Evolutionary conservation across 2,329 filamentous ascomycete genomes (phyloP).

Genomic region (Leptoxyphium fumago): DNA sequence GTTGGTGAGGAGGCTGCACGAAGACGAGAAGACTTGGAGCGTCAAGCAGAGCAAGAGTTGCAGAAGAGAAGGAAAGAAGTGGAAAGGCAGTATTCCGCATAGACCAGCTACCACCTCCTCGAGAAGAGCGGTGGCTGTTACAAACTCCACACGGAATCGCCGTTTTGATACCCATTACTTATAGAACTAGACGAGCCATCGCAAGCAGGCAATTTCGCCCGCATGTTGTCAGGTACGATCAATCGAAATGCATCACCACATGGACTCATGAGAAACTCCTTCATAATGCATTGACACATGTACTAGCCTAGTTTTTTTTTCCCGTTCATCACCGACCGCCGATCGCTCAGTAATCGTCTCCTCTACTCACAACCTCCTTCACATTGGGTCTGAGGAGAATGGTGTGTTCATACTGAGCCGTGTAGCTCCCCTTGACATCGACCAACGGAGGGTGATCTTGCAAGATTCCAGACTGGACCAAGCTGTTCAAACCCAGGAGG

Average conservation of each 20-base stretch:
- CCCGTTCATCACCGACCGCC: background rate
- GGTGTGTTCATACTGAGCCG: conserved; percentile 49
- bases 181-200: too few species aligned
- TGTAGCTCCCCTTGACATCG: conserved; percentile 46
- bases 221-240: too few species aligned
- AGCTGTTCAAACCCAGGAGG: conserved; percentile 42
- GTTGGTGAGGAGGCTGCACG: conserved; percentile 47
- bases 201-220: too few species aligned
- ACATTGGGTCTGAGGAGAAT: conserved; percentile 25
- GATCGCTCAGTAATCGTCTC: conserved; percentile 21
- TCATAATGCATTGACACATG: too few species aligned
- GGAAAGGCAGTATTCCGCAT: conserved; percentile 21
- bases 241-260: too few species aligned
- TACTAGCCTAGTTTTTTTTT: too few species aligned
- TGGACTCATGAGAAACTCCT: too few species aligned
- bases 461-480: conserved; percentile 43
- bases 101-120: too few species aligned
- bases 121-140: too few species aligned
- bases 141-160: too few species aligned
- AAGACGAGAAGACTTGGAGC: conserved; percentile 15
- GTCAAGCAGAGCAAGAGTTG: conserved; percentile 8
- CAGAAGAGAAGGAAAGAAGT: conserved; percentile 20
- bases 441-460: conserved; percentile 42
- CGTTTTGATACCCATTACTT: too few species aligned
- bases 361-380: conserved; percentile 27